Evolutionary conservation across 2,329 filamentous ascomycete genomes (phyloP), one percentile per base, ranked within the genome.

Genomic region (Didymosphaeria variabile): DNA sequence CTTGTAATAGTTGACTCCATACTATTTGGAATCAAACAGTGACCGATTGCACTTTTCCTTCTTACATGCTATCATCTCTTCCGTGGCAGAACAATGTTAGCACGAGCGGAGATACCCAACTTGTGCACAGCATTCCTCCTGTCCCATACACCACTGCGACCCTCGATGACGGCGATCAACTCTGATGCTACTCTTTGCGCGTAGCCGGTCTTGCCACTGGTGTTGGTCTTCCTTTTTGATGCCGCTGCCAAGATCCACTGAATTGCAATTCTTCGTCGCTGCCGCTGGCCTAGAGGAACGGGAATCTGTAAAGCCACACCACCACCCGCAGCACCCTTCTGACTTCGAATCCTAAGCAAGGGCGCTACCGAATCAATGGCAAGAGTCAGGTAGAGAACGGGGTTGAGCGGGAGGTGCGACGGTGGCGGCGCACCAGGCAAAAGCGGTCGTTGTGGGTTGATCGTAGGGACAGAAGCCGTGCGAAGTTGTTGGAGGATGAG

Each of bases 321-420:
- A 82, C 95, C 95, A 80, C 94, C 94, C 0, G 91, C 92, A 38
- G 91, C 87, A 68, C 93, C 93, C 72, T 88, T 88, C 70, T 93
- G 86, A 63, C 86, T 86, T 57, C 89, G 87, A 73, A 99, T 89
- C 67, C 91, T 90, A 73, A 99, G 83, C 17, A 99, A 86, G 10
- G 95, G 95, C 1, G 94, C 92, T 26, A 99, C 90, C 10, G 92
- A 96, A 84, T 99, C 95, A 72, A 99, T 89, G 34, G 94, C 93
- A 34, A 96, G 85, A 13, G 91, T 92, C 51, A 99, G 89, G 82
- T 98, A 99, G 57, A 92, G 86, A 57, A 96, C 85, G 1, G 95
- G 95, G 79, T 97, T 92, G 34, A 97, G 87, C 2, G 95, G 93
- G 10, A 99, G 90, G 70, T 94, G 90, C 4, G 86, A 83, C 26